Evolutionary conservation across 345 rosid genomes (phyloP).

Genomic region (Aegle marmelos): DNA sequence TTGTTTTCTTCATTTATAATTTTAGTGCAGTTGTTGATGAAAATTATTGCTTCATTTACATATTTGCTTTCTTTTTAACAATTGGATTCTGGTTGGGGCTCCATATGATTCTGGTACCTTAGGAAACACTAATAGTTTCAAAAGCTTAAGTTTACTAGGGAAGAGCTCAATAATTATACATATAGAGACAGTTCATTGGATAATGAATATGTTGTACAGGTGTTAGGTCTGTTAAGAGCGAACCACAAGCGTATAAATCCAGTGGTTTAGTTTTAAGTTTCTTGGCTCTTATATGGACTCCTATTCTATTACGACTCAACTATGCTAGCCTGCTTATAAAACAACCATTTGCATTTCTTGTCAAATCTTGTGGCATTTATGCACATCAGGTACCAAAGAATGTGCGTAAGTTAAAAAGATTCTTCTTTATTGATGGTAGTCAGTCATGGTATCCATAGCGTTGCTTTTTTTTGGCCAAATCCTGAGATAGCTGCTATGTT

Average conservation of each 20-base stretch:
- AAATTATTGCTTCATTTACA: not conserved
- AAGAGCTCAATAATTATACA: no score
- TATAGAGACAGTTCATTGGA: not conserved
- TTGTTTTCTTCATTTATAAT: no score
- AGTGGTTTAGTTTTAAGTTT: not conserved
- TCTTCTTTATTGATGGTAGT: no score
- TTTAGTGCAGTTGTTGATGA: not conserved
- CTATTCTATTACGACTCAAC: not conserved
- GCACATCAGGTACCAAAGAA: not conserved
- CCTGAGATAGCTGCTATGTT: not conserved
- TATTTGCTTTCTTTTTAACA: not conserved
- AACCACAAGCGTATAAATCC: not conserved
- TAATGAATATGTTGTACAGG: not conserved
- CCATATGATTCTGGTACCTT: not conserved
- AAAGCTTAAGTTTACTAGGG: not conserved
- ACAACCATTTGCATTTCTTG: not conserved
- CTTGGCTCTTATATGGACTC: not conserved
- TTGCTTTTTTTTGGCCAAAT: no score
- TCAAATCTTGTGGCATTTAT: not conserved
- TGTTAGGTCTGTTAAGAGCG: not conserved
- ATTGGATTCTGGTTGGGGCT: not conserved
- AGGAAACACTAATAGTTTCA: not conserved
- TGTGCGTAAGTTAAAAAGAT: not conserved
- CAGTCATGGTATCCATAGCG: no score
- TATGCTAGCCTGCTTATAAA: not conserved